A percentile compares a stretch with the other conserved stretches of the same genome.
phyloP scores from a whole-genome alignment of 2,329 filamentous ascomycete species.

The Trichophyton simii region DNA sequence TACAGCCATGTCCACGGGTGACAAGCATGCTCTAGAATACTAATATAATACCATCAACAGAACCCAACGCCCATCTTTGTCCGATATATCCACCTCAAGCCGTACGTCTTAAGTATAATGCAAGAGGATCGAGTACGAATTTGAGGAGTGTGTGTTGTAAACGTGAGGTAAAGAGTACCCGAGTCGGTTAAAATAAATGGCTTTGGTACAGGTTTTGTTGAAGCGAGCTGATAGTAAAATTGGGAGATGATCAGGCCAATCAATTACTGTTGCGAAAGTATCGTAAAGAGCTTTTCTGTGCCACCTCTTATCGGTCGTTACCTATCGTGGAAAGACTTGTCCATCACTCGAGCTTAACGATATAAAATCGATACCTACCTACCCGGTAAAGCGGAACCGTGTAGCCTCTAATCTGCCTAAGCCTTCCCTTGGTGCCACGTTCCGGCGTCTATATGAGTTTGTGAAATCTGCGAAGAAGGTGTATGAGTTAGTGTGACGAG shows the following conservation, averaged over 20 bases:
- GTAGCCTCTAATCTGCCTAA: slow-evolving; percentile 76
- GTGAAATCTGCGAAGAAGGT: slow-evolving; percentile 58
- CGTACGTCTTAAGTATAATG: not conserved
- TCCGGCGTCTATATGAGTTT: slow-evolving; percentile 80
- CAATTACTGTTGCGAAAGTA: slow-evolving; percentile 3
- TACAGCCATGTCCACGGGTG: not conserved
- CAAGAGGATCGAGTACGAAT: not conserved
- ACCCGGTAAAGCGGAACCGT: slow-evolving; percentile 67
- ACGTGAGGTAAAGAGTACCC: not conserved
- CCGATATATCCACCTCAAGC: not conserved
- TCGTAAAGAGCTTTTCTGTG: slow-evolving; percentile 2
- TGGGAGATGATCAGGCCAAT: slow-evolving; percentile 1
- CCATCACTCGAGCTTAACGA: not conserved
- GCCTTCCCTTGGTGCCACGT: slow-evolving; percentile 89
- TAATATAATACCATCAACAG: not conserved
- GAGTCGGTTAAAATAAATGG: not conserved
- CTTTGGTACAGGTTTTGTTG: not conserved
- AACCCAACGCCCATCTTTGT: not conserved
- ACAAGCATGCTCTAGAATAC: not conserved
- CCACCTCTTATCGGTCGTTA: slow-evolving; percentile 1
- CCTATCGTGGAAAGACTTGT: not conserved
- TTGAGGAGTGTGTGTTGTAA: not conserved
- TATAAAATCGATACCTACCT: not conserved
- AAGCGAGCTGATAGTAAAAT: not conserved
- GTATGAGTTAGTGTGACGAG: not conserved